Percentiles rank a stretch among this genome's conserved stretches.
These are phyloP conservation scores for Ogataea chonburiensis DNA, from an alignment of 805 yeast genomes.

Conservation along the genomic window DNA sequence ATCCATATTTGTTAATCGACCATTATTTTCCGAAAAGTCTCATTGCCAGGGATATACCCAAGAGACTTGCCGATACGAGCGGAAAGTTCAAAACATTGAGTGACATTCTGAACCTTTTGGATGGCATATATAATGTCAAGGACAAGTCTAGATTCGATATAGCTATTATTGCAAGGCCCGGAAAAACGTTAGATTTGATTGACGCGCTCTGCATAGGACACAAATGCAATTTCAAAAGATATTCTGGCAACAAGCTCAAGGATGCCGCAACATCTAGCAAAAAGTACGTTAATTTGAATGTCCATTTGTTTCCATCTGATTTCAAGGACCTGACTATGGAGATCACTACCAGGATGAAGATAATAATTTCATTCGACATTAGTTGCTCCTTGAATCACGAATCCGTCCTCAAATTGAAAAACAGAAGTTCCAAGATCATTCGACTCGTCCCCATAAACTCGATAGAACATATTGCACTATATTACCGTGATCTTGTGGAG, in stretches of 20 bases:
- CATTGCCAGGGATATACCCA: conserved; percentile 67
- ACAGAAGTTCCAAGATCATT: conserved; percentile 41
- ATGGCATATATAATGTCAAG: conserved; percentile 30
- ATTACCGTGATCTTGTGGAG: conserved; percentile 38
- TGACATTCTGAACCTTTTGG: conserved; percentile 59
- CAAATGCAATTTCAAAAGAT: conserved; percentile 53
- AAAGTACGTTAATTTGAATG: conserved; percentile 23
- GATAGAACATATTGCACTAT: conserved; percentile 73
- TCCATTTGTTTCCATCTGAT: conserved; percentile 46
- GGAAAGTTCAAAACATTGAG: conserved; percentile 78
- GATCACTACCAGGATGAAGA: conserved; percentile 21
- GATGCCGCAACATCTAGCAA: conserved; percentile 36
- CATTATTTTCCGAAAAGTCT: conserved; percentile 84
- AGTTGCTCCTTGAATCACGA: conserved; percentile 28
- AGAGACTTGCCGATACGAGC: conserved; percentile 69
- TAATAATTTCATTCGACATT: conserved; percentile 35
- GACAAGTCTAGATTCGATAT: conserved; percentile 44
- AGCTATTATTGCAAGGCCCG: conserved; percentile 71
- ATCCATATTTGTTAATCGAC: conserved; percentile 81
- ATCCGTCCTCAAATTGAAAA: conserved; percentile 13
- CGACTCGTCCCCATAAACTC: conserved; percentile 76
- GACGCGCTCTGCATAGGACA: conserved; percentile 71
- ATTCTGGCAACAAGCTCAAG: conserved; percentile 61
- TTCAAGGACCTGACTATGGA: conserved; percentile 25
- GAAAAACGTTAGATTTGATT: conserved; percentile 63